These are phyloP conservation scores for Carex pumila DNA, from an alignment of 176 grass and related monocot species.

Conservation along the genomic window DNA sequence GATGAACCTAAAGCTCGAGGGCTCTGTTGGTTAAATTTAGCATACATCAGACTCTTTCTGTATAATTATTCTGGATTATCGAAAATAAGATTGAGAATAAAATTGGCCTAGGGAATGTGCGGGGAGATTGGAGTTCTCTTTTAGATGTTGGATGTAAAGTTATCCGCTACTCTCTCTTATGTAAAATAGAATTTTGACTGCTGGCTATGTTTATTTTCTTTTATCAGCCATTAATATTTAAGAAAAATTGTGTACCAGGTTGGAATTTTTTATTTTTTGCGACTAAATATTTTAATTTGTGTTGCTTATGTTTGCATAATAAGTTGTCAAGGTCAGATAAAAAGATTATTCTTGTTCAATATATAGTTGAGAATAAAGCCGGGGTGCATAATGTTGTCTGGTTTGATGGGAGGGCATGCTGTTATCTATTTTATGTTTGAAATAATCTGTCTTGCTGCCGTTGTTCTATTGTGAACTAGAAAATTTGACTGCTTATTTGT, in stretches of 20 bases:
- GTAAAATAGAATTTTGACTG: slow-evolving; percentile 21
- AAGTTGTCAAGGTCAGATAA: neutral
- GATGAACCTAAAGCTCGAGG: slow-evolving; percentile 96
- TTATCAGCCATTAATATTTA: neutral
- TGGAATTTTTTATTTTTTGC: neutral
- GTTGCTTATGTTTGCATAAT: neutral
- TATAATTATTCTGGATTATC: slow-evolving; percentile 14
- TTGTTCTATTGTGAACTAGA: neutral
- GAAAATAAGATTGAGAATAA: slow-evolving; percentile 15
- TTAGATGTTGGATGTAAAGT: neutral
- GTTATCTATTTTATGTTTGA: neutral
- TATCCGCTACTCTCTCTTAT: neutral
- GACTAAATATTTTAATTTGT: neutral
- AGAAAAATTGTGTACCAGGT: neutral
- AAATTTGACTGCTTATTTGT: neutral
- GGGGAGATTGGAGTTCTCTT: neutral
- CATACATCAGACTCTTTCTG: neutral
- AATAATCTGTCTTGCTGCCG: neutral
- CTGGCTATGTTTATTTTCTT: slow-evolving; percentile 5
- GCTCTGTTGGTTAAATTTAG: slow-evolving; percentile 74
- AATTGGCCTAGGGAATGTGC: neutral
- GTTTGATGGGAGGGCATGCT: neutral
- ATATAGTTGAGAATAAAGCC: neutral
- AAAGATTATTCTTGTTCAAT: neutral
- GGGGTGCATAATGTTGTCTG: neutral